phyloP scores from a whole-genome alignment of 2,329 filamentous ascomycete genomes.

The Aspergillus pseudonomiae region DNA sequence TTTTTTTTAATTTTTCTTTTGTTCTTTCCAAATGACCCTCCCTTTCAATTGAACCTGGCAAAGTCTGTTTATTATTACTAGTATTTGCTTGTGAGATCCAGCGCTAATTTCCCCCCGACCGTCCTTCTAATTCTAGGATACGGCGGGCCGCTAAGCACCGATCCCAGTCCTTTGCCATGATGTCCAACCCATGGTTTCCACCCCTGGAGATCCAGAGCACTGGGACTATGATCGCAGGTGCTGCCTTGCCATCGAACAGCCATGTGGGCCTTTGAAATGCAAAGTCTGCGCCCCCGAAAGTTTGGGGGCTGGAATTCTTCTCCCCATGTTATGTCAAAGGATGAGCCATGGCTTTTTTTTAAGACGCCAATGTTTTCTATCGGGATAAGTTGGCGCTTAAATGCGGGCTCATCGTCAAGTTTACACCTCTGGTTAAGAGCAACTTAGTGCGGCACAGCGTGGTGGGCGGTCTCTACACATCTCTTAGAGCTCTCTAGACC shows the following conservation, averaged over 20 bases:
- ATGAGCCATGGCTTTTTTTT: slow-evolving; percentile 15
- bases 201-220: slow-evolving; percentile 25
- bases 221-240: slow-evolving; percentile 26
- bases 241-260: slow-evolving; percentile 20
- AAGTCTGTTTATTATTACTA: not conserved
- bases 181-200: slow-evolving; percentile 21
- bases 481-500: slow-evolving; percentile 34
- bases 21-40: not conserved
- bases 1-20: not conserved
- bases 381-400: slow-evolving; percentile 40
- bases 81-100: slow-evolving; percentile 16
- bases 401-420: slow-evolving; percentile 37
- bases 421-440: slow-evolving; percentile 29
- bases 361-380: slow-evolving; percentile 28
- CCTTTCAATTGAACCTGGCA: not conserved
- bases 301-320: slow-evolving; percentile 36
- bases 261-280: slow-evolving; percentile 29
- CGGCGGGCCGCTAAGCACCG: slow-evolving; percentile 20
- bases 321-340: slow-evolving; percentile 22
- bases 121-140: slow-evolving; percentile 20
- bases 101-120: slow-evolving; percentile 26
- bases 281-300: slow-evolving; percentile 33
- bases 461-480: slow-evolving; percentile 32
- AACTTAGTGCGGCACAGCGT: slow-evolving; percentile 34
- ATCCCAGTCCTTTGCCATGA: slow-evolving; percentile 17